A percentile compares a stretch with the other conserved stretches of the same genome.
phyloP scores from a whole-genome alignment of 768 basidiomycete genomes.

The Mycena belliarum region DNA sequence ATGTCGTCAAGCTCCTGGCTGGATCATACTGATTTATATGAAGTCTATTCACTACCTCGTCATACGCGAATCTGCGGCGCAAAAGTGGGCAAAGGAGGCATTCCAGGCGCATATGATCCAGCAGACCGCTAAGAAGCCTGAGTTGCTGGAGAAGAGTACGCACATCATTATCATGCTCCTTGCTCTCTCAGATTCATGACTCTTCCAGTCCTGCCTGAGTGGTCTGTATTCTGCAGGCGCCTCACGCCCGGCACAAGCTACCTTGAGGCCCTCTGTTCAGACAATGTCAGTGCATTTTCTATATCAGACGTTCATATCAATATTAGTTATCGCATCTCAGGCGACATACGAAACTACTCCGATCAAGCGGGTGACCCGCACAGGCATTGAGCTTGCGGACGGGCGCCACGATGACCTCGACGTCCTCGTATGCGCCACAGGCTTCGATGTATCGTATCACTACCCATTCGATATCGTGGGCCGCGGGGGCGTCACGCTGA shows the following conservation, averaged over 20 bases:
- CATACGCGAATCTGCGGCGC: conserved; percentile 4
- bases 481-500: conserved; percentile 2
- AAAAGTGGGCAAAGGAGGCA: neutral
- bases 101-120: neutral
- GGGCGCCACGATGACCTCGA: conserved; percentile 8
- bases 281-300: conserved; percentile 7
- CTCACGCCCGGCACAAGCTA: conserved; percentile 17
- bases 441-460: conserved; percentile 12
- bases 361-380: conserved; percentile 5
- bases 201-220: neutral
- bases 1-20: neutral
- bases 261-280: conserved; percentile 3
- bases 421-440: conserved; percentile 14
- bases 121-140: conserved; percentile 4
- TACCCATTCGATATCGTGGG: conserved; percentile 15
- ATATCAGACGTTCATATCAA: no score
- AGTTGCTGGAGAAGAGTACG: conserved; percentile 7
- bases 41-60: conserved; percentile 1
- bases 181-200: neutral
- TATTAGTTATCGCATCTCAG: neutral
- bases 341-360: conserved; percentile 14
- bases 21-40: no score
- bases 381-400: conserved; percentile 9
- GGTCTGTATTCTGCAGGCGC: conserved; percentile 14
- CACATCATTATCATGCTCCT: neutral